These are phyloP conservation scores for Globisporangium alternatum DNA, from an alignment of 352 stramenopile genomes.

Conservation along the genomic window DNA sequence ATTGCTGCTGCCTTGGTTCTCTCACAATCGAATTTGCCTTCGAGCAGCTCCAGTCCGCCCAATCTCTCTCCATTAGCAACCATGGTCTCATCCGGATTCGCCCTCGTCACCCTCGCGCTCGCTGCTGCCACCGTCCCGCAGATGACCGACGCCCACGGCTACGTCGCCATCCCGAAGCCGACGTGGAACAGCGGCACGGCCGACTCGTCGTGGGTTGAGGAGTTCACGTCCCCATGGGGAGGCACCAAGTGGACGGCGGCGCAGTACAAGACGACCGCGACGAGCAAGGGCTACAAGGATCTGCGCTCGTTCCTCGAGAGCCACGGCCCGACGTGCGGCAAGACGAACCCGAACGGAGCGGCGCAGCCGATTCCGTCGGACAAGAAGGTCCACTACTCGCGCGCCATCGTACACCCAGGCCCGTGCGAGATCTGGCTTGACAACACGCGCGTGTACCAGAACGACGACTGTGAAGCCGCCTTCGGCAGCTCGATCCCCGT, in stretches of 20 bases:
- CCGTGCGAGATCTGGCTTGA: slow-evolving; percentile 49
- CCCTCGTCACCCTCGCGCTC: not conserved
- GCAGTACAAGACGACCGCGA: not conserved
- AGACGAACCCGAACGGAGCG: slow-evolving; percentile 26
- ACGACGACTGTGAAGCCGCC: slow-evolving; percentile 35
- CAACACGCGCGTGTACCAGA: slow-evolving; percentile 32
- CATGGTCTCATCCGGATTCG: slow-evolving; percentile 2
- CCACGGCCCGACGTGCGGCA: slow-evolving; percentile 22
- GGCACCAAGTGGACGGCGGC: not conserved
- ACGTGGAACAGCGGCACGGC: not conserved
- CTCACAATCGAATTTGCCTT: no score
- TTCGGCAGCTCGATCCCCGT: slow-evolving; percentile 23
- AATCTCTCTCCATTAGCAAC: no score
- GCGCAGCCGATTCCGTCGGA: slow-evolving; percentile 31
- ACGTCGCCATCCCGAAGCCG: not conserved
- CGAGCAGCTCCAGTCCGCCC: no score
- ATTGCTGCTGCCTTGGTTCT: no score
- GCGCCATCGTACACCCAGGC: slow-evolving; percentile 6
- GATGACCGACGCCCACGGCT: not conserved
- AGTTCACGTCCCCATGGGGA: not conserved
- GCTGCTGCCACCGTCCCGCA: not conserved
- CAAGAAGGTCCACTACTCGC: slow-evolving; percentile 18
- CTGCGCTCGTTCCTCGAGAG: slow-evolving; percentile 5
- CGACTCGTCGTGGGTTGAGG: not conserved
- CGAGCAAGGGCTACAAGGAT: slow-evolving; percentile 6